These are phyloP conservation scores for Colletotrichum sublineola DNA, from an alignment of 2,329 filamentous ascomycete genomes.

Conservation along the genomic window DNA sequence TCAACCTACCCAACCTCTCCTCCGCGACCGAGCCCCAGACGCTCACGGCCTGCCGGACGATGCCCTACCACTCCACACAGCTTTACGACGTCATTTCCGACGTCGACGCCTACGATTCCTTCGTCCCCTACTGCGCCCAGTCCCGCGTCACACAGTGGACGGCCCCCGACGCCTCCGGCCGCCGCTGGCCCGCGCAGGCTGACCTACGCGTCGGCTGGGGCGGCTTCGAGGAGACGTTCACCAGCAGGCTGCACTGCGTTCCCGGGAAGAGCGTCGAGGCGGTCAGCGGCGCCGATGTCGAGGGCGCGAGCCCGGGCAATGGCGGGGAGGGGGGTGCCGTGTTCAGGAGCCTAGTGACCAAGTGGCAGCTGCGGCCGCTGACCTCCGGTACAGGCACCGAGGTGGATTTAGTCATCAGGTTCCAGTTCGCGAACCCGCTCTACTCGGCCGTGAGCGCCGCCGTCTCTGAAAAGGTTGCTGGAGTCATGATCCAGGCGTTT, in stretches of 20 bases:
- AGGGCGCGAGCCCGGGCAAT: conserved; percentile 44
- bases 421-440: conserved; percentile 89
- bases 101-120: conserved; percentile 84
- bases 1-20: conserved; percentile 44
- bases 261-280: conserved; percentile 82
- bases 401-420: conserved; percentile 82
- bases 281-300: conserved; percentile 71
- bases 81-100: conserved; percentile 92
- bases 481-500: conserved; percentile 93
- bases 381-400: conserved; percentile 65
- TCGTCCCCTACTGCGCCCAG: conserved; percentile 90
- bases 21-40: conserved; percentile 63
- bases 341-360: conserved; percentile 77
- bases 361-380: conserved; percentile 73
- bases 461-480: conserved; percentile 86
- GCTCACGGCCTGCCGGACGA: conserved; percentile 79
- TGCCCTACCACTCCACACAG: conserved; percentile 77
- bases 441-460: conserved; percentile 86
- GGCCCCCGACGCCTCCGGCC: conserved; percentile 60
- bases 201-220: conserved; percentile 89
- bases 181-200: conserved; percentile 78
- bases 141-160: conserved; percentile 85
- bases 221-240: conserved; percentile 86
- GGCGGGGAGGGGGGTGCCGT: conserved; percentile 57
- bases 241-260: conserved; percentile 82